Base-by-base conservation (phyloP, 805 yeast genomes). In the Lachancea fermentati region DNA sequence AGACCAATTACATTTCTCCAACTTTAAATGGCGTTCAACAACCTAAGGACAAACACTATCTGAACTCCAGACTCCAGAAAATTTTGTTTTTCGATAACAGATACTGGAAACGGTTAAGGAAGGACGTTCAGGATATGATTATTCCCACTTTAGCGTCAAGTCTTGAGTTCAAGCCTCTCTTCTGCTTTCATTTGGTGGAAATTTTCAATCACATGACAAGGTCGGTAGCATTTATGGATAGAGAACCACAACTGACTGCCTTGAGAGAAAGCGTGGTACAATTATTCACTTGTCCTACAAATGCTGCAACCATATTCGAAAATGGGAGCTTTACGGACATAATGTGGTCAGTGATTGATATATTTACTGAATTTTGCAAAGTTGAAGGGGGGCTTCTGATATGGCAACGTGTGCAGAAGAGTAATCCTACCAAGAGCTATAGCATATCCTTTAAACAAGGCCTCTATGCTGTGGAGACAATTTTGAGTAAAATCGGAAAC, bases 201-300 rank as follows among this genome's bases (percentile, higher is more conserved):
- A 68, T 81, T 0, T 77, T 74, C 47, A 81, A 76, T 36, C 73
- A 64, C 19, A 58, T 73, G 34, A 52, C 78, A 3, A 69, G 68
- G 12, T 65, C 71, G 8, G 63, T 73, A 39, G 75, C 78, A n/a
- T 54, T 62, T 15, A 66, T 78, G 47, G 99, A 93, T 54, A 72
- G 96, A 44, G 97, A 93, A 54, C 95, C 96, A 0, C 96, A 88
- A 50, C 63, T 76, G 40, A 85, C 91, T 9, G 72, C 85, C 3
- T 70, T 89, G 67, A 73, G 80, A 29, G 76, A 81, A 29, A 64
- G 91, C 15, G 79, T 94, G 0, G 79, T 91, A 0, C 98, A 93
- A 62, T 65, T 93, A 16, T 88, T 88, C 60, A 89, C 97, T 0
- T 82, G 95, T 39, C 96, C 97, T 0, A 75, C 88, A 0, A 81